These are phyloP conservation scores for Blastocystis sp. DNA, from an alignment of 352 stramenopile species.

Conservation along the genomic window DNA sequence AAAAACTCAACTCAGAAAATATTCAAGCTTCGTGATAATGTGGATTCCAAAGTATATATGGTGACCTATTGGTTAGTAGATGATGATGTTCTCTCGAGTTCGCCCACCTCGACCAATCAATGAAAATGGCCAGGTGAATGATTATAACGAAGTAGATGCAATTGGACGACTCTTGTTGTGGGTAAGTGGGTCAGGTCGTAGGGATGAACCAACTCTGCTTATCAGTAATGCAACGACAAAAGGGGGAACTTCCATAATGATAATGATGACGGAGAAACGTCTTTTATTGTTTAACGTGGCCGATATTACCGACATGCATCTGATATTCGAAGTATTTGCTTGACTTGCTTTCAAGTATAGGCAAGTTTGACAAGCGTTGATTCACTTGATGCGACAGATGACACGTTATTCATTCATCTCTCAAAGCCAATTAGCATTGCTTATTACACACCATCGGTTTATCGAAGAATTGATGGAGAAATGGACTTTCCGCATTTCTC, in stretches of 20 bases:
- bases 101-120: not conserved
- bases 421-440: not conserved
- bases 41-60: not conserved
- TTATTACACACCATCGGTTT: not conserved
- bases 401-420: not conserved
- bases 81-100: not conserved
- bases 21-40: not conserved
- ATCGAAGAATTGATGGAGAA: not conserved
- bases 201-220: not conserved
- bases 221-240: not conserved
- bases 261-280: not conserved
- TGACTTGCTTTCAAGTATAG: not conserved
- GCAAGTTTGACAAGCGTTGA: not conserved
- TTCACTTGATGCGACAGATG: not conserved
- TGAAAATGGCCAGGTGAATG: not conserved
- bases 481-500: not conserved
- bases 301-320: not conserved
- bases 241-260: not conserved
- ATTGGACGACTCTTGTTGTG: not conserved
- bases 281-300: not conserved
- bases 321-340: not conserved
- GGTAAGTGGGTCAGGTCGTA: not conserved
- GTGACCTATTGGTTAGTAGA: not conserved
- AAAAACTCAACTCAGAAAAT: constrained; percentile 21
- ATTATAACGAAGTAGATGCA: not conserved